phyloP scores from a whole-genome alignment of 345 rosid species.

The Populus davidiana region DNA sequence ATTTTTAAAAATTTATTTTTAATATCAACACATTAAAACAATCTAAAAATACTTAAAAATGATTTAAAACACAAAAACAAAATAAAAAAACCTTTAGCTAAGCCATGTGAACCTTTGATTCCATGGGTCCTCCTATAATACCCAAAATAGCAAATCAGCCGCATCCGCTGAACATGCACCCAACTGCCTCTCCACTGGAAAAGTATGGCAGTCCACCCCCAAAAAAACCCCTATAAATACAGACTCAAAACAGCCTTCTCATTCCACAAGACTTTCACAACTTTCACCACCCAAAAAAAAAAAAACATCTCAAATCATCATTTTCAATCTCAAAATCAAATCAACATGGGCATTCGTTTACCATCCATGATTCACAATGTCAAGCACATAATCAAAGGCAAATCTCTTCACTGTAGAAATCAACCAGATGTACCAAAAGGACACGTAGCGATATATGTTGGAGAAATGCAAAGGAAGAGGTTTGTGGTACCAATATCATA shows the following conservation, averaged over 20 bases:
- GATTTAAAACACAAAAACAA: no score
- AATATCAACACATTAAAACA: no score
- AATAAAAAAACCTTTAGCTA: not conserved
- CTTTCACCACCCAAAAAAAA: not conserved
- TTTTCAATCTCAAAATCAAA: not conserved
- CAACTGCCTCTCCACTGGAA: not conserved
- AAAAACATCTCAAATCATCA: not conserved
- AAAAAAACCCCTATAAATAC: conserved; percentile 21
- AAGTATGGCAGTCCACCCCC: not conserved
- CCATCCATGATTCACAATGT: conserved; percentile 23
- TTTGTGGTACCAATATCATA: conserved; percentile 40
- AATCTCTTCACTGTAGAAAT: not conserved
- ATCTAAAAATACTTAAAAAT: no score
- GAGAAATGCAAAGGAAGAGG: conserved; percentile 36
- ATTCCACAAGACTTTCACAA: not conserved
- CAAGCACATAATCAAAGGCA: conserved; percentile 28
- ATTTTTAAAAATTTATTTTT: no score
- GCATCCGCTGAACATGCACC: not conserved
- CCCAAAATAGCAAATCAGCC: not conserved
- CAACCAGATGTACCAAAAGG: conserved; percentile 38
- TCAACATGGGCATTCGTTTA: conserved; percentile 30
- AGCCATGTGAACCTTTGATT: conserved; percentile 15
- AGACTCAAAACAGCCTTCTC: not conserved
- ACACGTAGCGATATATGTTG: conserved; percentile 44
- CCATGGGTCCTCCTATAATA: not conserved